phyloP scores from a whole-genome alignment of 257 asterid species.

The Plantago ovata region DNA sequence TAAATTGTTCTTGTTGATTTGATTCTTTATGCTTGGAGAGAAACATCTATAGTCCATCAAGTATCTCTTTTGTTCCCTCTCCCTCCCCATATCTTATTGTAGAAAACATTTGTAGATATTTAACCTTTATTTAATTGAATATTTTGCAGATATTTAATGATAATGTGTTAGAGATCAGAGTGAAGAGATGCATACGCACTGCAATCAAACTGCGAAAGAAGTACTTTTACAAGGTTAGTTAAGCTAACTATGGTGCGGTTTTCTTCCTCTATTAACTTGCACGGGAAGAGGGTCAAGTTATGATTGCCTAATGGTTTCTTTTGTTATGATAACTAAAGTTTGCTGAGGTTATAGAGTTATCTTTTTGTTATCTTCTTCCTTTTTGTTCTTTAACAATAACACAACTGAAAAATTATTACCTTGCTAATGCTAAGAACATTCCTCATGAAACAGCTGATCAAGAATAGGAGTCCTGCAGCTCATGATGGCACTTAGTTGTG shows the following conservation, averaged over 20 bases:
- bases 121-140: conserved; percentile 22
- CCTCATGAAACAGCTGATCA: conserved; percentile 60
- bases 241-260: conserved; percentile 17
- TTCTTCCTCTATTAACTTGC: conserved; percentile 3
- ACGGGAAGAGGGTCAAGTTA: not conserved
- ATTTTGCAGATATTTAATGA: conserved; percentile 83
- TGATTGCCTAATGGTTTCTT: not conserved
- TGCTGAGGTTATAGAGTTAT: not conserved
- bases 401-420: not conserved
- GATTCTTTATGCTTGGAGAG: conserved; percentile 7
- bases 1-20: no score
- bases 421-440: conserved; percentile 14
- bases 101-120: conserved; percentile 56
- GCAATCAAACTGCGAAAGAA: conserved; percentile 94
- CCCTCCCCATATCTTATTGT: conserved; percentile 13
- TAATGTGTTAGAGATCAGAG: conserved; percentile 74
- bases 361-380: not conserved
- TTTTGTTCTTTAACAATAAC: not conserved
- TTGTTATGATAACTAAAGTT: not conserved
- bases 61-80: conserved; percentile 11
- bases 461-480: conserved; percentile 48
- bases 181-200: conserved; percentile 76
- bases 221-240: conserved; percentile 71
- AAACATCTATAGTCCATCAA: conserved; percentile 14
- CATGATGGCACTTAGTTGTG: conserved; percentile 41